phyloP scores from a whole-genome alignment of 768 basidiomycete genomes.

The Rhodotorula sphaerocarpa region DNA sequence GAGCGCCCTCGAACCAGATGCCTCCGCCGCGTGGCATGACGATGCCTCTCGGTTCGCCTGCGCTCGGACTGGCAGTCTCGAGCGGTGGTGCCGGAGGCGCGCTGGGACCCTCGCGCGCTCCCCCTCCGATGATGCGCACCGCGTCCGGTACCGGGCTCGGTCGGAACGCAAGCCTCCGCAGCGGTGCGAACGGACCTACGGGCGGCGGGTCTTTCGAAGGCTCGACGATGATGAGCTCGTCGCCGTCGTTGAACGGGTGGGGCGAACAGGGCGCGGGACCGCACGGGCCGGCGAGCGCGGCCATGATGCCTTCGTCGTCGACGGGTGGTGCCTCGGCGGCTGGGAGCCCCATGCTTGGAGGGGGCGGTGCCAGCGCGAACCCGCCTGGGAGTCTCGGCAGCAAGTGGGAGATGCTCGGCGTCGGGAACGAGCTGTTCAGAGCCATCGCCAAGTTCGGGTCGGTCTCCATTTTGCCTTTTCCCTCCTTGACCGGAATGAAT shows the following conservation, averaged over 20 bases:
- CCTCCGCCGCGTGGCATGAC: slow-evolving; percentile 20
- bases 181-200: neutral
- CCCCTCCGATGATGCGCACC: slow-evolving; percentile 8
- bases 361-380: slow-evolving; percentile 8
- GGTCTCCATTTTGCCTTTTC: slow-evolving; percentile 1
- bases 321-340: too few relatives aligned
- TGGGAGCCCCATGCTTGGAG: neutral
- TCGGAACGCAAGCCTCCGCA: slow-evolving; percentile 15
- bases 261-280: neutral
- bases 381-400: slow-evolving; percentile 64
- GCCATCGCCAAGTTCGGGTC: slow-evolving; percentile 78
- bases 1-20: slow-evolving; percentile 43
- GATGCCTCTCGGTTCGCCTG: slow-evolving; percentile 15
- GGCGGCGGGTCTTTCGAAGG: neutral
- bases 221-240: neutral
- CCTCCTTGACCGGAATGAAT: neutral
- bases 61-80: neutral
- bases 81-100: slow-evolving; percentile 12
- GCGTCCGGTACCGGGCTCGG: slow-evolving; percentile 8
- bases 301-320: too few relatives aligned
- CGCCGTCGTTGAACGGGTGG: neutral
- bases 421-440: slow-evolving; percentile 76
- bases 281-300: slow-evolving; percentile 10
- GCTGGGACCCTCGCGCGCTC: slow-evolving; percentile 8
- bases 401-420: slow-evolving; percentile 89